phyloP scores from a whole-genome alignment of 1,139 yeast genomes.

The Saccharomyces hybrid region DNA sequence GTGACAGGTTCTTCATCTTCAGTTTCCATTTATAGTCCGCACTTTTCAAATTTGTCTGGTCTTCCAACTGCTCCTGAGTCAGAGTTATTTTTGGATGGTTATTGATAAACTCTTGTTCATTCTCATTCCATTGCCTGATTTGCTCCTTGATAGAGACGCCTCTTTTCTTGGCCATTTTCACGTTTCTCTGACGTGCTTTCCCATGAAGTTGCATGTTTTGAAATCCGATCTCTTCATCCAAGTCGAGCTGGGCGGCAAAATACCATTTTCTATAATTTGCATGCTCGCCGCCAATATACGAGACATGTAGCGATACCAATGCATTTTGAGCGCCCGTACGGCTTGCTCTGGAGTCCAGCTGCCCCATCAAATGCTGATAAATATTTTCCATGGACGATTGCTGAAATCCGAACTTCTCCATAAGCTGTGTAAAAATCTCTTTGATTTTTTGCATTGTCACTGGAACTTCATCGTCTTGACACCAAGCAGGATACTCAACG shows the following conservation, averaged over 20 bases:
- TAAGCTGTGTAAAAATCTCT: conserved; percentile 44
- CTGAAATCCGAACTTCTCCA: conserved; percentile 62
- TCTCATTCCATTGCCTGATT: conserved; percentile 26
- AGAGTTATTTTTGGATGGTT: conserved; percentile 28
- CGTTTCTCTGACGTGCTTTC: conserved; percentile 31
- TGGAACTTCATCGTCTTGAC: conserved; percentile 33
- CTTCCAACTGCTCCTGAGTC: conserved; percentile 45
- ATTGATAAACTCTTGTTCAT: conserved; percentile 28
- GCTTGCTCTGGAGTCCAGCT: conserved; percentile 65
- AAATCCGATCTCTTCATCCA: conserved; percentile 54
- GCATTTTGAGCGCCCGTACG: conserved; percentile 51
- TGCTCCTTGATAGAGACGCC: conserved; percentile 32
- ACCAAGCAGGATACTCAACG: conserved; percentile 31
- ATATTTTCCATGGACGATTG: conserved; percentile 54
- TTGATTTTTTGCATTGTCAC: conserved; percentile 46
- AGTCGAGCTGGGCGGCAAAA: conserved; percentile 62
- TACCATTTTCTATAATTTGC: conserved; percentile 69
- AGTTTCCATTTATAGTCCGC: conserved; percentile 57
- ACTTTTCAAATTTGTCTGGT: conserved; percentile 47
- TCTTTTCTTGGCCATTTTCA: conserved; percentile 32
- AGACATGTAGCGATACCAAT: conserved; percentile 55
- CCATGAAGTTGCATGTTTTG: conserved; percentile 37
- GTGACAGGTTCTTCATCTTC: conserved; percentile 48
- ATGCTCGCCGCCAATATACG: conserved; percentile 63
- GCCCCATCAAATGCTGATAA: conserved; percentile 53